Percentiles rank a stretch among this genome's conserved stretches.
These are phyloP conservation scores for Neocallimastix lanati DNA, from an alignment of 192 early-diverging fungal species.

Conservation along the genomic window DNA sequence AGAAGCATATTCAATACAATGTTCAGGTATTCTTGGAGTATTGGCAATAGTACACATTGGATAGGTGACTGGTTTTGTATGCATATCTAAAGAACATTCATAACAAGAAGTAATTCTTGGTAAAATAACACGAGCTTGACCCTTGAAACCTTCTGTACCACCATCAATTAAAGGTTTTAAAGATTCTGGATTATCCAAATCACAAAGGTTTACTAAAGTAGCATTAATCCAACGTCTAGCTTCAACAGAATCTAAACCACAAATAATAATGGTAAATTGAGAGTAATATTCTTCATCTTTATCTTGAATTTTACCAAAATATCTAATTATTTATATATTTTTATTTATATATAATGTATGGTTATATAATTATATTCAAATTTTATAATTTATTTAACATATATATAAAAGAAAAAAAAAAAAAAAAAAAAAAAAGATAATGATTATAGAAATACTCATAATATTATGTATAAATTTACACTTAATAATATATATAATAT, in stretches of 20 bases:
- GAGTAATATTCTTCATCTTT: constrained; percentile 85
- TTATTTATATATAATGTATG: no score
- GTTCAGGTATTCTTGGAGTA: constrained; percentile 89
- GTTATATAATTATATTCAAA: no score
- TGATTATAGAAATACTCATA: no score
- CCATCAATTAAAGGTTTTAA: constrained; percentile 86
- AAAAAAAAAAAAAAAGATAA: no score
- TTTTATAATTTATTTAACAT: no score
- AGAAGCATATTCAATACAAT: constrained; percentile 95
- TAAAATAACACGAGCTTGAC: constrained; percentile 80
- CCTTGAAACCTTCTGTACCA: constrained; percentile 92
- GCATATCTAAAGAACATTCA: constrained; percentile 87
- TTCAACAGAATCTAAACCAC: constrained; percentile 86
- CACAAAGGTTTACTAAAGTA: constrained; percentile 55
- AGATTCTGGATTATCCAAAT: constrained; percentile 48
- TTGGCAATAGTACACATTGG: constrained; percentile 98
- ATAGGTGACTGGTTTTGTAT: constrained; percentile 69
- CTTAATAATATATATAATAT: no score
- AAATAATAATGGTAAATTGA: constrained; percentile 73
- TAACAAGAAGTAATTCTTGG: constrained; percentile 77
- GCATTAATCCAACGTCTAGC: constrained; percentile 97
- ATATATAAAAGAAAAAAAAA: no score
- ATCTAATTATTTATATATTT: no score
- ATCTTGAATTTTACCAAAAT: constrained; percentile 85
- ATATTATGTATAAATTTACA: no score